Percentiles rank a stretch among this genome's conserved stretches.
Conservation (phyloP, 306 rosid species). For the Coriaria nepalensis region DNA sequence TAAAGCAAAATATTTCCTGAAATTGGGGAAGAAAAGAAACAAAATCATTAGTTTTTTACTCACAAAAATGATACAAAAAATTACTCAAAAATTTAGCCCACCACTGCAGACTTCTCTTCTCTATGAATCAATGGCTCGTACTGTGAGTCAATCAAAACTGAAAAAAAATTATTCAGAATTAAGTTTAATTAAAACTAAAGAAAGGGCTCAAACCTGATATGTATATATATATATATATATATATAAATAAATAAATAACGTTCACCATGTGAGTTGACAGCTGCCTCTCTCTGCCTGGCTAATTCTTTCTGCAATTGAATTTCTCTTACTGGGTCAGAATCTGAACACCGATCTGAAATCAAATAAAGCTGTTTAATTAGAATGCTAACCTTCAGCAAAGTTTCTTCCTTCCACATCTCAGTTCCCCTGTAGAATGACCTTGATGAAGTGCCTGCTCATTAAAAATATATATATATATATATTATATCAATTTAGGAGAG, state of each 20-base stretch:
- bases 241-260: slow-evolving; percentile 4
- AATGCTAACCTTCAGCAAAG: slow-evolving; percentile 34
- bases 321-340: background rate
- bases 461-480: no score
- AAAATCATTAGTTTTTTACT: background rate
- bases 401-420: slow-evolving; percentile 77
- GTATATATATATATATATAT: no score
- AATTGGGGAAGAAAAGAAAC: background rate
- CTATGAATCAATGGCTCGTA: slow-evolving; percentile 40
- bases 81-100: slow-evolving; percentile 11
- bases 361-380: background rate
- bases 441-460: slow-evolving; percentile 53
- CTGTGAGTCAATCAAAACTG: slow-evolving; percentile 47
- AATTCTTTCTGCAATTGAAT: slow-evolving; percentile 39
- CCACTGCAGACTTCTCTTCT: slow-evolving; percentile 46
- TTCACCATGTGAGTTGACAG: slow-evolving; percentile 34
- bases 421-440: slow-evolving; percentile 64
- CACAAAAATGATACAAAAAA: slow-evolving; percentile 2
- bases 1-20: slow-evolving; percentile 55
- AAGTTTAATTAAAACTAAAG: background rate
- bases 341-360: background rate
- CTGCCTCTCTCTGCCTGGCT: slow-evolving; percentile 15
- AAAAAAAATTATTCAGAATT: slow-evolving; percentile 4
- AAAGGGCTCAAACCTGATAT: no score
- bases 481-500: background rate